Percentiles rank a stretch among this genome's conserved stretches.
Evolutionary conservation across 768 basidiomycete genomes (phyloP).

Genomic region (Stropharia rugosoannulata): DNA sequence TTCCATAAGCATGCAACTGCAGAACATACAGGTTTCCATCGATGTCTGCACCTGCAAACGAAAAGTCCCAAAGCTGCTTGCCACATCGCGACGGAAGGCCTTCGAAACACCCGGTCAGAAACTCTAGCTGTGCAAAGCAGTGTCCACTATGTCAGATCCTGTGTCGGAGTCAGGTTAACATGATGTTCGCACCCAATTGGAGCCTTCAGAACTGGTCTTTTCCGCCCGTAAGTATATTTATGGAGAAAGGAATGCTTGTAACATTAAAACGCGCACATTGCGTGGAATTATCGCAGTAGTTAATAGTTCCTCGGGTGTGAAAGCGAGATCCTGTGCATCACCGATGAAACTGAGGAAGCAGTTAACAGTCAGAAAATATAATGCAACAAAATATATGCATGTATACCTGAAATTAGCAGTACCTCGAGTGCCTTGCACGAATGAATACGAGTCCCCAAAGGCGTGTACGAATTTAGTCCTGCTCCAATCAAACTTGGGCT

Average conservation of each 20-base stretch:
- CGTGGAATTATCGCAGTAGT: conserved; percentile 42
- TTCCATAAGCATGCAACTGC: not conserved
- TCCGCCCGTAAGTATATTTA: not conserved
- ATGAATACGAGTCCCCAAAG: conserved; percentile 58
- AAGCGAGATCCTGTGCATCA: conserved; percentile 39
- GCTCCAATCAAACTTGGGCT: conserved; percentile 39
- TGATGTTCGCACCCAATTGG: conserved; percentile 42
- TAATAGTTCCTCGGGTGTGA: conserved; percentile 40
- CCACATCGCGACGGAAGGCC: conserved; percentile 42
- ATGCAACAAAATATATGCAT: not conserved
- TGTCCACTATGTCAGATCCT: not conserved
- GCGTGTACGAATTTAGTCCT: conserved; percentile 44
- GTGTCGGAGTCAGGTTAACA: not conserved
- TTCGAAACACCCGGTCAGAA: conserved; percentile 48
- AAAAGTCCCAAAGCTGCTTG: conserved; percentile 54
- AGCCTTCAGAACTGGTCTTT: conserved; percentile 54
- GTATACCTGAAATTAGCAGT: conserved; percentile 48
- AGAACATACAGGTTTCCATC: conserved; percentile 32
- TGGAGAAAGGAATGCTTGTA: not conserved
- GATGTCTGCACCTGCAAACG: conserved; percentile 54
- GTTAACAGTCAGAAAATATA: not conserved
- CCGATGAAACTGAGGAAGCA: conserved; percentile 45
- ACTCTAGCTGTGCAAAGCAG: conserved; percentile 39
- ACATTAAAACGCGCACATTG: conserved; percentile 31
- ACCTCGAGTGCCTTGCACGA: conserved; percentile 49